These are phyloP conservation scores for Nephelium lappaceum DNA, from an alignment of 345 rosid species.

Conservation along the genomic window DNA sequence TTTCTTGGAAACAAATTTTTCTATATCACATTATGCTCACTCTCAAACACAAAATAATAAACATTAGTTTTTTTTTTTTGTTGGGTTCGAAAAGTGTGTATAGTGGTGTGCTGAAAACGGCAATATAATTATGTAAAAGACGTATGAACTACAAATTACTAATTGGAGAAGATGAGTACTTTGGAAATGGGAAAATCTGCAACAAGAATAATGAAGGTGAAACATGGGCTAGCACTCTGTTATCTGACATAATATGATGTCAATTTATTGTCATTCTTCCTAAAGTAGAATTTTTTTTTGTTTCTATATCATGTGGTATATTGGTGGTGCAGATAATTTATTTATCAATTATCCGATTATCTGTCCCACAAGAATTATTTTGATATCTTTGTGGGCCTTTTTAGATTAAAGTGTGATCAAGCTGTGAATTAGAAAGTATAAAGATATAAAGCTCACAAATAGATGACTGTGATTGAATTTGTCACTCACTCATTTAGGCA, in stretches of 20 bases:
- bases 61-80: neutral
- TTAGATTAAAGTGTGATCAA: constrained; percentile 9
- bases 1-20: neutral
- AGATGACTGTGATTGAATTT: constrained; percentile 3
- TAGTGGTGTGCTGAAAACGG: neutral
- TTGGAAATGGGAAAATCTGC: neutral
- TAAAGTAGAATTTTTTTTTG: neutral
- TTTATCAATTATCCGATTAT: neutral
- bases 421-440: constrained; percentile 1
- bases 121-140: neutral
- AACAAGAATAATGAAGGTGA: neutral
- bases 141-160: neutral
- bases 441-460: constrained; percentile 6
- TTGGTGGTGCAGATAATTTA: neutral
- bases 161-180: neutral
- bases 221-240: neutral
- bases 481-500: constrained; percentile 1
- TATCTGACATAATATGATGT: neutral
- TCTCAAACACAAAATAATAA: neutral
- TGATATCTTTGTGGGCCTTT: constrained; percentile 13
- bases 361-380: neutral
- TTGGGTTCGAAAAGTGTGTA: neutral
- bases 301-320: neutral
- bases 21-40: neutral
- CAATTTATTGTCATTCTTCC: constrained; percentile 9